Evolutionary conservation across 169 alveolate species (phyloP), one percentile per base, ranked within the genome.

Genomic region (Cyclospora cayetanensis): DNA sequence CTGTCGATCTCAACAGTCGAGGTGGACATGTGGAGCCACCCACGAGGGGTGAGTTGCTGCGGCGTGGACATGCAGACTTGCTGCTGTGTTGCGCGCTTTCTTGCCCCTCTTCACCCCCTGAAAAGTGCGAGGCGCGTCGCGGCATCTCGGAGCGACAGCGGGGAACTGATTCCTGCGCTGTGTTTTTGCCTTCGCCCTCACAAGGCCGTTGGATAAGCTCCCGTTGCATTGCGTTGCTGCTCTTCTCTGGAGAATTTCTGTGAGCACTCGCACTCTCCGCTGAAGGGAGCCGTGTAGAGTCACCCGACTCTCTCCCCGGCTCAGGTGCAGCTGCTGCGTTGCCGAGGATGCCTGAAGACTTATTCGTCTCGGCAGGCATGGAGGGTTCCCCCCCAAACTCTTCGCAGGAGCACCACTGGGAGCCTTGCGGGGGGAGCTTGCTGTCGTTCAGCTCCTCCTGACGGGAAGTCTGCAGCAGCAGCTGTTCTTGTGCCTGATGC

Each of bases 401-500:
- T 53, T 39, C 63, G 35, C 84, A 74, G 60, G 27, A n/a, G 63
- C 84, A 41, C 84, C 84, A 39, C 25, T 39, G 63, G 29, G 83
- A 5, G 35, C 27, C 55, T n/a, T 34, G 34, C 20, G 1, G 25
- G 27, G 63, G 27, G 34, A 5, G 25, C 43, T 34, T 74, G 60
- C 63, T 74, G 63, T 39, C 42, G 84, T 22, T 22, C 84, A 74
- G 41, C 15, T 74, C 63, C 25, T 74, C 65, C 84, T 74, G 63
- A 15, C 39, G 53, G 22, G 22, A 55, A 31, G 35, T 50, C 83
- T 70, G 83, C 83, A 20, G 83, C 31, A 15, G 60, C 60, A 37
- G 83, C 52, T 70, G 83, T 55, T 70, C 60, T 55, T 70, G 83
- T 35, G 42, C 83, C 35, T 70, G 83, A 31, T 70, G 83, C 37